Evolutionary conservation across 2,329 filamentous ascomycete genomes (phyloP).

Genomic region (Venturia aucupariae): DNA sequence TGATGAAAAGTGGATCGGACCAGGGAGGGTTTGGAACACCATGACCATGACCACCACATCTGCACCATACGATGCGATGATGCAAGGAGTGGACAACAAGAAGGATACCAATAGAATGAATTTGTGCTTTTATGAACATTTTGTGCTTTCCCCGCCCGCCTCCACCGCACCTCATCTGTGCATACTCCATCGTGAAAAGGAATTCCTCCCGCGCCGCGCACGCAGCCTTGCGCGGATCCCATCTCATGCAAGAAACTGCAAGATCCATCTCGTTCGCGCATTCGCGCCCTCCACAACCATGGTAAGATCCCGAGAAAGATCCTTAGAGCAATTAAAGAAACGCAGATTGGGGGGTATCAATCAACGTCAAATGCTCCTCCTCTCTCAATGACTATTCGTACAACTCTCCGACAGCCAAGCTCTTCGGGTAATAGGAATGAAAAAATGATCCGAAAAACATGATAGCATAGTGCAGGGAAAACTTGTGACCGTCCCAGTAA

Average conservation of each 20-base stretch:
- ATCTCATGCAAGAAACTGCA: background rate
- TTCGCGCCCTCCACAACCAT: background rate
- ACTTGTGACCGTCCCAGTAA: background rate
- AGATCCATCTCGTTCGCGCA: background rate
- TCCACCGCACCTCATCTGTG: background rate
- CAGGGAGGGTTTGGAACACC: background rate
- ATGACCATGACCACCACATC: background rate
- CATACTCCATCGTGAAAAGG: background rate
- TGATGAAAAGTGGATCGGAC: background rate
- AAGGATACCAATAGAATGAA: background rate
- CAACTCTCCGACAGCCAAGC: conserved; percentile 7
- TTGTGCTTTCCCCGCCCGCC: background rate
- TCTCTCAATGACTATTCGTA: conserved; percentile 3
- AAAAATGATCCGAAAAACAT: background rate
- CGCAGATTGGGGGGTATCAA: conserved; percentile 7
- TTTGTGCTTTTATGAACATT: conserved; percentile 8
- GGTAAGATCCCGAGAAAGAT: conserved; percentile 4
- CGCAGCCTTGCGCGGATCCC: background rate
- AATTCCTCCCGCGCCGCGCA: background rate
- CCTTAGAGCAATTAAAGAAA: conserved; percentile 3
- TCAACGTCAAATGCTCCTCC: conserved; percentile 8
- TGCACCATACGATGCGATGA: background rate
- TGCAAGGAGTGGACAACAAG: background rate
- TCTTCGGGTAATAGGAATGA: background rate
- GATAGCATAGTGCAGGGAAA: background rate